Conservation (phyloP, 2,329 filamentous ascomycete genomes). For the Fusarium mundagurra region DNA sequence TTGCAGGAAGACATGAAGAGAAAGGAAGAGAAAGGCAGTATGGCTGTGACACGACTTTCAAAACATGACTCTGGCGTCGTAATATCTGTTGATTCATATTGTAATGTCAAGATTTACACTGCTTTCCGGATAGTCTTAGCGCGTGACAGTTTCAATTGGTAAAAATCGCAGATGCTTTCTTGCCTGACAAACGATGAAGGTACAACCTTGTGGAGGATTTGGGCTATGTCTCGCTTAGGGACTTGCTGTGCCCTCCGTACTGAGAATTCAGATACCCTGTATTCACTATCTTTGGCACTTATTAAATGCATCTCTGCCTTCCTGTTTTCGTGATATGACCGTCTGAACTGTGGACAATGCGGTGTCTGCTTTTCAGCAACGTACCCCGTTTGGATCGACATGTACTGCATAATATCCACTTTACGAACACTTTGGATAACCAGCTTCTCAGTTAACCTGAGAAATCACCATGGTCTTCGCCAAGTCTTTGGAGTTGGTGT, state of each 20-base stretch:
- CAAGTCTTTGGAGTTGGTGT: neutral
- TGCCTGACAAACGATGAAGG: neutral
- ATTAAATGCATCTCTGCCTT: neutral
- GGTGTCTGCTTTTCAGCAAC: neutral
- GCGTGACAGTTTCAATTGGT: neutral
- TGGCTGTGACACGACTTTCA: neutral
- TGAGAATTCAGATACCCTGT: neutral
- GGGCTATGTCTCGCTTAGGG: neutral
- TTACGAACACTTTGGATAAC: neutral
- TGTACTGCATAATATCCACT: neutral
- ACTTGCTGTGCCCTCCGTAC: neutral
- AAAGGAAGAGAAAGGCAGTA: neutral
- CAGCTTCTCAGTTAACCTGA: neutral
- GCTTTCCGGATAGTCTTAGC: neutral
- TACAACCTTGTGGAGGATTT: neutral
- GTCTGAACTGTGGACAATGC: neutral
- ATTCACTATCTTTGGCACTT: no score
- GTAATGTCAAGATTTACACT: neutral
- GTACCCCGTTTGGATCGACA: neutral
- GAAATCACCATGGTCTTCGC: neutral
- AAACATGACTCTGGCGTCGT: neutral
- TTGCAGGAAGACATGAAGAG: neutral
- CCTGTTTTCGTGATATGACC: neutral
- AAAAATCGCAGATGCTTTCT: neutral
- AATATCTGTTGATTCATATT: neutral